These are phyloP conservation scores for Seminavis robusta DNA, from an alignment of 108 stramenopile species.

Conservation along the genomic window DNA sequence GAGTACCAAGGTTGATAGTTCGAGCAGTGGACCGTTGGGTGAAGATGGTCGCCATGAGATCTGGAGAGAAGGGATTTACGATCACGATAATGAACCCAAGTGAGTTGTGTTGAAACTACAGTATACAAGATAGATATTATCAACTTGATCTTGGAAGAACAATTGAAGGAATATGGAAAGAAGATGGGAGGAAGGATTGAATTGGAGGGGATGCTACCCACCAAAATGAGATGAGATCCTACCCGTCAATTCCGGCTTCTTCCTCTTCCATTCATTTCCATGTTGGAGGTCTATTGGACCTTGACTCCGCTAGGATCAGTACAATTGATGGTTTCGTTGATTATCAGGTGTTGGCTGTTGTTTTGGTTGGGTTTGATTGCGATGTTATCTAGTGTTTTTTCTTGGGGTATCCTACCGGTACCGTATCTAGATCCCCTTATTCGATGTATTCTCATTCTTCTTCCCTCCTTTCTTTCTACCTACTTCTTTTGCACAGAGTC, in stretches of 20 bases:
- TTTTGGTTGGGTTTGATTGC: too few species aligned
- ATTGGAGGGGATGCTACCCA: too few species aligned
- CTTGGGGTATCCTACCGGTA: too few species aligned
- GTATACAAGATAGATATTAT: too few species aligned
- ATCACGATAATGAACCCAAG: constrained; percentile 93
- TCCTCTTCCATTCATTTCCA: too few species aligned
- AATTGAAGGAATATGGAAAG: too few species aligned
- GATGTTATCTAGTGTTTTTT: too few species aligned
- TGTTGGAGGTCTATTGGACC: too few species aligned
- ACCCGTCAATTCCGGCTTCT: too few species aligned
- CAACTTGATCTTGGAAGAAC: too few species aligned
- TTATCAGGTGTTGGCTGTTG: neutral
- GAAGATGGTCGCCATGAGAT: constrained; percentile 86
- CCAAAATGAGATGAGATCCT: too few species aligned
- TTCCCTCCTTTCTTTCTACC: neutral
- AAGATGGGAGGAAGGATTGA: too few species aligned
- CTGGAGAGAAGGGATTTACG: constrained; percentile 86
- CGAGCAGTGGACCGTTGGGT: constrained; percentile 59
- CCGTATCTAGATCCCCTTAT: neutral
- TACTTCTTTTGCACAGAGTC: constrained; percentile 40
- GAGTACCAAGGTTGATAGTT: constrained; percentile 29
- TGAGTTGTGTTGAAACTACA: constrained; percentile 42
- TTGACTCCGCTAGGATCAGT: neutral
- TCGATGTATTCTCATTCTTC: neutral
- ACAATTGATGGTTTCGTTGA: neutral